Evolutionary conservation across 805 yeast genomes (phyloP), one percentile per base, ranked within the genome.

Genomic region (Saturnispora galanensis): DNA sequence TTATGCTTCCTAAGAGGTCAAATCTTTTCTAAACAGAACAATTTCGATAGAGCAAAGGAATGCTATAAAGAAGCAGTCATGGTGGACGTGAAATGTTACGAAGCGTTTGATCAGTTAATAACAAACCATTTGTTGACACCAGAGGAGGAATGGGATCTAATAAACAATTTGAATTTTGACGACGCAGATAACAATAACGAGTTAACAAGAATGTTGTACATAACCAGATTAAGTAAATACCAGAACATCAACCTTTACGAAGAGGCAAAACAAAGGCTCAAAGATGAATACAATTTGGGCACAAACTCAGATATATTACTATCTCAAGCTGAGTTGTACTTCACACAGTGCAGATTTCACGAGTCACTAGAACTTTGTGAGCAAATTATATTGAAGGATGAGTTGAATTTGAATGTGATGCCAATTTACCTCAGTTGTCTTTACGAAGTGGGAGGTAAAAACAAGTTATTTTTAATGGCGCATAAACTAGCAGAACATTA

Each of bases 11-110:
- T 90, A 36, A 69, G 96, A 47, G 98, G 97, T 1, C 70, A 81
- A 47, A 80, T 90, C 3, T 88, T 80, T 59, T 75, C 90, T 10
- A 79, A 81, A 50, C 89, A 83, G 56, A 86, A 85, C 59, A 85
- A 85, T 62, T 81, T 85, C 55, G 93, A 83, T 16, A 71, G 74
- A 49, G 97, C 97, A 0, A 87, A 84, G 55, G 88, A 84, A 44
- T 82, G 93, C 42, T 88, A 79, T 55, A 78, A 79, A 56, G 96
- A 87, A 56, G 96, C 97, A 1, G 79, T 89, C 0, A 53, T 76
- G 52, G 86, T 85, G 2, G 97, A 90, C 61, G 88, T 84, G 7
- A 86, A 88, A 60, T 93, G 97, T 62, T 90, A 70, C 60, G 98
- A 90, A 53, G 97, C 97, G 0, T 87, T 87, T 59, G 77, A 84